Evolutionary conservation across 1,284 basidiomycete genomes (phyloP).

Genomic region (Irpex lacteus): DNA sequence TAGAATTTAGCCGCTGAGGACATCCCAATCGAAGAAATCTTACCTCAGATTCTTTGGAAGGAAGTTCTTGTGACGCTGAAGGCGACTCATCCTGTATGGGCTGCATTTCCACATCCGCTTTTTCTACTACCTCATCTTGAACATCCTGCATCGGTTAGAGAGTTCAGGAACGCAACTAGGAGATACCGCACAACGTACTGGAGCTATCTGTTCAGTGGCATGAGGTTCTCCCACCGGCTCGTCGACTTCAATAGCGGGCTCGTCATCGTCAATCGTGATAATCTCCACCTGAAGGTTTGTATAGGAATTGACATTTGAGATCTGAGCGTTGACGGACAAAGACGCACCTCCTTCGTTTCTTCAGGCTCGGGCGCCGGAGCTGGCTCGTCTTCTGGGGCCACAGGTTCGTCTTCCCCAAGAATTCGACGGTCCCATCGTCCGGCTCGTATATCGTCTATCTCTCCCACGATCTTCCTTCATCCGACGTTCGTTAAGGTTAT

Average conservation of each 20-base stretch:
- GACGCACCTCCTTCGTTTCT: background rate
- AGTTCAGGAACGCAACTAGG: background rate
- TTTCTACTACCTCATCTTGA: conserved; percentile 14
- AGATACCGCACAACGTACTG: background rate
- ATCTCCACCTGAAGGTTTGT: background rate
- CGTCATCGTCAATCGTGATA: background rate
- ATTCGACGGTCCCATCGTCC: conserved; percentile 67
- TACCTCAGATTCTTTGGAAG: background rate
- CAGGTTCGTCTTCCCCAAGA: conserved; percentile 20
- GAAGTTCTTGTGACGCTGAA: background rate
- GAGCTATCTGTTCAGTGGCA: background rate
- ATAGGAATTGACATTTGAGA: background rate
- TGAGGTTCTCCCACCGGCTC: background rate
- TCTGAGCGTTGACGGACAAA: background rate
- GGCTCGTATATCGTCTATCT: conserved; percentile 73
- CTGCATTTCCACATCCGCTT: conserved; percentile 15
- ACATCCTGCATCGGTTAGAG: conserved; percentile 7
- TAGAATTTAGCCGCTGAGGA: background rate
- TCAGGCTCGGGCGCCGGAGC: background rate
- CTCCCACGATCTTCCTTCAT: conserved; percentile 44
- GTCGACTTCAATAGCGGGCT: background rate
- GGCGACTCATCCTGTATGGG: background rate
- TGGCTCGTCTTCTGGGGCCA: conserved; percentile 11
- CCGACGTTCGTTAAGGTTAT: background rate
- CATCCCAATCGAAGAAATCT: background rate